Evolutionary conservation across 176 grass and related monocot genomes (phyloP).

Genomic region (Aegilops longissima): DNA sequence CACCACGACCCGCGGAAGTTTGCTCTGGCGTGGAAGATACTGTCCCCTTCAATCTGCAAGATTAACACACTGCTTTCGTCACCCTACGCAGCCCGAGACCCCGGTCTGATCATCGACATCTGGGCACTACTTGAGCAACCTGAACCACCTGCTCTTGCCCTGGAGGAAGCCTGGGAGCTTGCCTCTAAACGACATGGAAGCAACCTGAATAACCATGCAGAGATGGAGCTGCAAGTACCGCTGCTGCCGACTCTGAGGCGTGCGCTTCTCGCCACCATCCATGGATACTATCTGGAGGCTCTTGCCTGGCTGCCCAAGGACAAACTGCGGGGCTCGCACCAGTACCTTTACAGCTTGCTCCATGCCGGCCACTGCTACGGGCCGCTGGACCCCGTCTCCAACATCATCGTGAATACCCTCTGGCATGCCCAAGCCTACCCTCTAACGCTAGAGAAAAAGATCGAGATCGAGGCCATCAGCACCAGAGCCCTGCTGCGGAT

Average conservation of each 20-base stretch:
- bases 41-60: neutral
- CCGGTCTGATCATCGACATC: neutral
- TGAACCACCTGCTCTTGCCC: neutral
- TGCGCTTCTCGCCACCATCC: too few species aligned
- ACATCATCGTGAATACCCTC: neutral
- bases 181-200: neutral
- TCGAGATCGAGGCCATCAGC: neutral
- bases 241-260: too few species aligned
- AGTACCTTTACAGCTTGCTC: neutral
- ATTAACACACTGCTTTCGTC: accelerated
- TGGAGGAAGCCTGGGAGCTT: neutral
- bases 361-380: neutral
- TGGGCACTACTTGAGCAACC: too few species aligned
- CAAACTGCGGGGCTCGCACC: too few species aligned
- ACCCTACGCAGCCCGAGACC: neutral
- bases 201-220: neutral
- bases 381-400: neutral
- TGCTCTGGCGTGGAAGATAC: neutral
- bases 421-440: neutral
- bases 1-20: neutral
- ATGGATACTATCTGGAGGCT: too few species aligned
- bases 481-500: neutral
- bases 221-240: too few species aligned
- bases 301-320: too few species aligned
- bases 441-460: neutral